Base-by-base conservation (phyloP, 371 early-diverging fungal species). In the Haplosporangium sp. region DNA sequence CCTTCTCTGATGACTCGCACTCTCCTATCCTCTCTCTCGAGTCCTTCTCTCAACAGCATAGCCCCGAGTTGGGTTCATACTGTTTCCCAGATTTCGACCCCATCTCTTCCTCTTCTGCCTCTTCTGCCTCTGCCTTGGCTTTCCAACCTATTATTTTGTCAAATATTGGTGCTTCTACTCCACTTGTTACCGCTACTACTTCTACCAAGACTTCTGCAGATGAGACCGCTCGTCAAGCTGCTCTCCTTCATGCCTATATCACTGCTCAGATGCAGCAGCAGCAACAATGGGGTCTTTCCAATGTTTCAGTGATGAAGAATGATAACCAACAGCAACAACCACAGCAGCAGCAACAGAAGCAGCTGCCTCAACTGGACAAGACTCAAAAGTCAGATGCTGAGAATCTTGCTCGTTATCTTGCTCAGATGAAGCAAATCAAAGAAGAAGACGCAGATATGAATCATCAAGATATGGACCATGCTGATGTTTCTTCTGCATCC, bases 181-280 rank as follows among this genome's bases (percentile, higher is more conserved):
- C 27, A 27, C 27, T 27, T 27, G 27, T 27, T 27, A 37, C 4
- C 40, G 20, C 9, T 38, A 3, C 68, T 38, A 13, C 17, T 13
- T 37, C 19, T 19, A 10, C 50, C 65, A 69, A 61, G 67, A 56
- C 79, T 11, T 65, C 70, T 0, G 57, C 69, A 6, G 35, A 19
- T 9, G 79, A 78, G 65, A 74, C 79, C 42, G 74, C 74, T 20
- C 79, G 74, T 39, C 79, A 78, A 53, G 79, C 79, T n/a, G 79
- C 79, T 11, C 74, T 78, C 59, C 55, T 78, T 13, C 79, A 78
- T 59, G 79, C 79, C 35, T 78, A 78, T 40, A 67, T 78, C 39
- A 60, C n/a, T 50, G 65, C 56, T 15, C 74, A 68, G 19, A 39
- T 63, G 17, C 67, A 63, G 27, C 69, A 64, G 39, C 63, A 61